Evolutionary conservation across 257 asterid species (phyloP), one percentile per base, ranked within the genome.

Genomic region (Ocimum tenuiflorum): DNA sequence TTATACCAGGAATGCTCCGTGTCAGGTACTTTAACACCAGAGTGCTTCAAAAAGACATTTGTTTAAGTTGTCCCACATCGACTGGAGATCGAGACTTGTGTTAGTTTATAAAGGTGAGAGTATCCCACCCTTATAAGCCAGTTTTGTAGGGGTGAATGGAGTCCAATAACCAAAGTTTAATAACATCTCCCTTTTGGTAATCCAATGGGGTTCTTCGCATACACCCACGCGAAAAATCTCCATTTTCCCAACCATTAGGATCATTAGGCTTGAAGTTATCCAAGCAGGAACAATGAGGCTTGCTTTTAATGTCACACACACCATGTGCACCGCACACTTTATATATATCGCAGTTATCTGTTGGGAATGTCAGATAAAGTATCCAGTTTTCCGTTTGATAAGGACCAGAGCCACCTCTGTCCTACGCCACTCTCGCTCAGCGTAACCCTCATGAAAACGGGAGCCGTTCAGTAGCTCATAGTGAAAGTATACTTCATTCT

Each of bases 271-370:
- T 7, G 24, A 70, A 70, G 7, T 19, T 52, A 8, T 50, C 5
- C 42, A 70, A 62, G 6, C 75, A 70, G 3, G 63, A 60, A 24
- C 74, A 69, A 11, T 8, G 0, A 0, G 50, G 67, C 0, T 50
- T 13, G 29, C 38, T 56, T 0, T 0, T 14, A 13, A 12, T 14
- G 9, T 22, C 15, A 2, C 74, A 69, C 15, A 3, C 48, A 6
- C 76, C 74, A 41, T 78, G 50, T 0, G 45, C 51, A 12, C 79
- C 80, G 43, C 84, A 78, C 8, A 3, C 9, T 20, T 62, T 67
- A 10, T 75, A 81, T 3, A 0, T 31, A 48, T 71, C 82, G 13
- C 87, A 81, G 6, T 24, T 22, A 65, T 81, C 84, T 0, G 8
- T 4, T 6, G 78, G 79, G 4, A 18, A 0, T 14, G 63, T 45